Conservation (phyloP, 306 rosid genomes). For the Cucurbita argyrosperma region DNA sequence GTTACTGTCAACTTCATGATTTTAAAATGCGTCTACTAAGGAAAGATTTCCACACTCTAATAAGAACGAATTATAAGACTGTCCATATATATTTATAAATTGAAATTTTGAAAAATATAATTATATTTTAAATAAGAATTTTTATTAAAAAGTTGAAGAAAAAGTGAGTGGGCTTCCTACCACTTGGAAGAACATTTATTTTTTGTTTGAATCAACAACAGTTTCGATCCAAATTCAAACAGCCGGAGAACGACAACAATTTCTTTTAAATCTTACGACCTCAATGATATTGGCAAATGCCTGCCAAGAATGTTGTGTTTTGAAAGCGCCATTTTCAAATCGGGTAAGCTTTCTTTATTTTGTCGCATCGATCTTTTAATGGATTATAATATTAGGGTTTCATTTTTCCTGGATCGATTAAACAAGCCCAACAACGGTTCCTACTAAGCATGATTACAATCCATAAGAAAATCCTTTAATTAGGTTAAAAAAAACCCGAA, state of each 20-base stretch:
- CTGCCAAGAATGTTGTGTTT: not conserved
- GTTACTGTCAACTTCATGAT: too few species aligned
- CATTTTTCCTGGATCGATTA: not conserved
- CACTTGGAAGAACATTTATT: not conserved
- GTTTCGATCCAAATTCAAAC: not conserved
- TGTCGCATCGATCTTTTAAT: not conserved
- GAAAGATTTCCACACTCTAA: too few species aligned
- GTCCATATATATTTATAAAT: too few species aligned
- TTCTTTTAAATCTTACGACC: not conserved
- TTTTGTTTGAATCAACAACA: not conserved
- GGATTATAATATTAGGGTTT: not conserved
- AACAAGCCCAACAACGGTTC: not conserved
- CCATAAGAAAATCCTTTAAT: not conserved
- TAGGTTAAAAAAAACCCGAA: not conserved
- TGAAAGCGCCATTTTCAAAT: not conserved
- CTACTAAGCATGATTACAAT: not conserved
- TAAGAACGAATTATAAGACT: too few species aligned
- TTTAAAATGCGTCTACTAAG: too few species aligned
- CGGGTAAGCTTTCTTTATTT: not conserved
- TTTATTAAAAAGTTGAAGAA: not conserved
- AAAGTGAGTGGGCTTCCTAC: not conserved
- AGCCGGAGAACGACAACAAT: not conserved
- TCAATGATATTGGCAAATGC: not conserved
- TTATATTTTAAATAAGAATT: too few species aligned
- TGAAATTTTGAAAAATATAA: too few species aligned